A percentile compares a stretch with the other conserved stretches of the same genome.
Evolutionary conservation across 331 rosid genomes (phyloP).

Genomic region (Arachis monticola): DNA sequence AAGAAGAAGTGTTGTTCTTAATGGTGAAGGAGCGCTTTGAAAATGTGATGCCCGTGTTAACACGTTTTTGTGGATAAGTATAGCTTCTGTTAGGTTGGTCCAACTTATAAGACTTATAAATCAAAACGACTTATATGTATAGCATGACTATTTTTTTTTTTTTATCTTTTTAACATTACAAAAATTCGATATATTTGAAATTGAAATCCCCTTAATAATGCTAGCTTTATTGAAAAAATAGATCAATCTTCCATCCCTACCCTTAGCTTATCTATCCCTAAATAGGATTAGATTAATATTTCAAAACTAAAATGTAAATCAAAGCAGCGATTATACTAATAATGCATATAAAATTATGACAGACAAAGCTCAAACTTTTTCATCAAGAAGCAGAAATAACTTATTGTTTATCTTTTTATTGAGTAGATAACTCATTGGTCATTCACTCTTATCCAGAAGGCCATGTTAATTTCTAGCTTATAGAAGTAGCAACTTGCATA

Average conservation of each 20-base stretch:
- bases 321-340: background rate
- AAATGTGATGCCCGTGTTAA: too few relatives aligned
- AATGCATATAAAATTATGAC: background rate
- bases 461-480: constrained; percentile 1
- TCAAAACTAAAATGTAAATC: background rate
- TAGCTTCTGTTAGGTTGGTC: too few relatives aligned
- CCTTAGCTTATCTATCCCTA: background rate
- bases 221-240: constrained; percentile 9
- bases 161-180: too few relatives aligned
- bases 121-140: too few relatives aligned
- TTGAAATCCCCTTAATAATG: constrained; percentile 3
- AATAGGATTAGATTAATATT: background rate
- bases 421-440: constrained; percentile 13
- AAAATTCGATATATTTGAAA: constrained; percentile 8
- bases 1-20: too few relatives aligned
- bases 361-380: background rate
- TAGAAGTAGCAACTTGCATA: constrained; percentile 16
- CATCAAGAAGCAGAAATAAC: constrained; percentile 6
- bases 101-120: too few relatives aligned
- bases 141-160: too few relatives aligned
- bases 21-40: too few relatives aligned
- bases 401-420: background rate
- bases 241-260: background rate
- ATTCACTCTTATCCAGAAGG: background rate
- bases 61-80: too few relatives aligned